Base-by-base conservation (phyloP, 1,284 basidiomycete genomes). In the Sporisorium exsertum region DNA sequence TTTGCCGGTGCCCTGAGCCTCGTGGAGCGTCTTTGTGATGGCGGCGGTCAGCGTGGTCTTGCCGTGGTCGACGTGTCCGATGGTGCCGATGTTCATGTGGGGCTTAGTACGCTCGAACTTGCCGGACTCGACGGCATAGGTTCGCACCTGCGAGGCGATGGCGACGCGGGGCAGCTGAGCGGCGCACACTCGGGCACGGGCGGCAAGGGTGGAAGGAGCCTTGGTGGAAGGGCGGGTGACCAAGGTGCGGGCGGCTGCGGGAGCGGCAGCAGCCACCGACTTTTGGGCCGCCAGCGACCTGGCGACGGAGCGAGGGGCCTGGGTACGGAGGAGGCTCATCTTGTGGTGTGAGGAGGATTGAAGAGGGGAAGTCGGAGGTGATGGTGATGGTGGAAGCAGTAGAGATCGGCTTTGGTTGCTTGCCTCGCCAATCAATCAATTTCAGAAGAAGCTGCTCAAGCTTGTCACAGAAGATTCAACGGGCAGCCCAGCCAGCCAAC, bases 1-100 rank as follows among this genome's bases (percentile, higher is more conserved):
- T 87, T 92, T 94, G 77, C 94, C 95, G 61, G 86, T 87, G 60
- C 92, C 93, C 78, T 92, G 92, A 20, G 71, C 59, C 77, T 92
- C 90, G 43, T 96, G 88, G 63, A 99, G 91, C 72, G 95, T 93
- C 87, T 95, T 99, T 84, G 97, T 99, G 87, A 99, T 99, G 72
- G 97, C 95, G 57, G 97, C 97, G 12, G 97, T 99, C 79, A 99
- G 88, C 1, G 97, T 99, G 15, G 97, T 99, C 89, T 90, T 87
- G 61, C 87, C 87, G 78, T 87, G 87, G 80, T 87, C 82, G 77
- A 86, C 86, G 78, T 87, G 86, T 43, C 86, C 86, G 71, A 87
- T 87, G 68, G 87, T 87, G 56, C 87, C 87, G 58, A 87, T 87
- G 87, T 87, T 97, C 93, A 97, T 93, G 87, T 97, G 95, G 40